Evolutionary conservation across 1,284 basidiomycete genomes (phyloP), one percentile per base, ranked within the genome.

Genomic region (Violaceomyces palustris): DNA sequence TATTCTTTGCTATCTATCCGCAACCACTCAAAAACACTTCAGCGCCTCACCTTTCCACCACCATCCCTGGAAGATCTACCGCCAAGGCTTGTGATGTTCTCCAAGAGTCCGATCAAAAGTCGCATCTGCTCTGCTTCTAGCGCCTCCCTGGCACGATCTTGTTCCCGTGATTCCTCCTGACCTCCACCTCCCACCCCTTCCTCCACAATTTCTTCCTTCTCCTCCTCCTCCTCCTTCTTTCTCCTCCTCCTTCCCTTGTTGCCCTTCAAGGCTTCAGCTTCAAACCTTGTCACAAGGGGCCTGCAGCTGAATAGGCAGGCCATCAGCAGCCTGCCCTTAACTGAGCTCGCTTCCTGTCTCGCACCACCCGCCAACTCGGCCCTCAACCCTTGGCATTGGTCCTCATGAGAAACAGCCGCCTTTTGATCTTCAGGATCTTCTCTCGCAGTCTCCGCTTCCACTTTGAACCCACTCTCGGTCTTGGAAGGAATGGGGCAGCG

Each of bases 281-380:
- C 34, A 0, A 33, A 28, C 1, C 49, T 42, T 7, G 57, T 60
- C 37, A 50, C 43, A 4, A 60, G 35, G 6, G 49, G 40, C n/a
- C 49, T 27, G 45, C 50, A 51, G 25, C 52, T 43, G 27, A 60
- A 60, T 31, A 42, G 56, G 22, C 49, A 17, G 26, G 52, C 55
- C 17, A 60, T 41, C 39, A 60, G 32, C 25, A 60, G 37, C 15
- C 46, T 28, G 18, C 45, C 43, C 33, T 54, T 54, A 12, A 44
- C 17, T 59, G 15, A 54, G 21, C 4, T 41, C 34, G 17, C 45
- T 39, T 18, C 17, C 17, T 11, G 14, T 21, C 22, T 12, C 14
- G 33, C 7, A 17, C 29, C 15, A 30, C 39, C 10, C 15, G 28
- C 14, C n/a, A n/a, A n/a, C n/a, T n/a, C n/a, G n/a, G n/a, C n/a